phyloP scores from a whole-genome alignment of 2,329 filamentous ascomycete species.

The Beauveria australis region DNA sequence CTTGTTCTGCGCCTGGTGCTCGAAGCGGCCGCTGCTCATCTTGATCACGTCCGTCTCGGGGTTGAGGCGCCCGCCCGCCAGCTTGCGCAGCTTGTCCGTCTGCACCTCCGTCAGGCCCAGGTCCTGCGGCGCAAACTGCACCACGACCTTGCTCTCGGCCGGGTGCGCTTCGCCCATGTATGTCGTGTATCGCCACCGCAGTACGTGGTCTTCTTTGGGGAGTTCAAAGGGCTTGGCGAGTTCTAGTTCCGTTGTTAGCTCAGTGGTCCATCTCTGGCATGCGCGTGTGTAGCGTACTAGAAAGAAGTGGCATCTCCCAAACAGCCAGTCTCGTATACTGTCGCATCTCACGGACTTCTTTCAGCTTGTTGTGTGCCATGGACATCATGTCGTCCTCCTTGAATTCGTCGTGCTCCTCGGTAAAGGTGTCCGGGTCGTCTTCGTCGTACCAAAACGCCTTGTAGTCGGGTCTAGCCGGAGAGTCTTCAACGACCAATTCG shows the following conservation, averaged over 20 bases:
- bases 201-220: constrained; percentile 58
- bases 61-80: constrained; percentile 80
- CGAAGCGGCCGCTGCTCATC: constrained; percentile 85
- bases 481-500: constrained; percentile 22
- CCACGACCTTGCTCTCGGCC: constrained; percentile 84
- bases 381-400: constrained; percentile 78
- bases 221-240: constrained; percentile 73
- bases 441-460: constrained; percentile 41
- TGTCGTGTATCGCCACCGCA: constrained; percentile 93
- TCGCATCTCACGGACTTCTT: constrained; percentile 79
- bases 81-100: constrained; percentile 74
- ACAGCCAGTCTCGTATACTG: constrained; percentile 80
- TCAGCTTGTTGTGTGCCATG: constrained; percentile 77
- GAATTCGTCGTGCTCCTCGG: constrained; percentile 53
- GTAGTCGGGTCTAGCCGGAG: constrained; percentile 26
- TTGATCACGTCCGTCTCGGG: constrained; percentile 71
- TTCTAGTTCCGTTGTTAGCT: constrained; percentile 42
- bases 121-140: constrained; percentile 75
- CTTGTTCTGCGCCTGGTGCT: constrained; percentile 92
- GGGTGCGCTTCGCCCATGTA: constrained; percentile 95
- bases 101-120: constrained; percentile 61
- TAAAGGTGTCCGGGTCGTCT: constrained; percentile 38
- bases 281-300: constrained; percentile 50
- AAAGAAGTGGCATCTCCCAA: constrained; percentile 92
- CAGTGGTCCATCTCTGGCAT: background rate